Base-by-base conservation (phyloP, 2,329 filamentous ascomycete species). In the Raffaelea deltoideospora region DNA sequence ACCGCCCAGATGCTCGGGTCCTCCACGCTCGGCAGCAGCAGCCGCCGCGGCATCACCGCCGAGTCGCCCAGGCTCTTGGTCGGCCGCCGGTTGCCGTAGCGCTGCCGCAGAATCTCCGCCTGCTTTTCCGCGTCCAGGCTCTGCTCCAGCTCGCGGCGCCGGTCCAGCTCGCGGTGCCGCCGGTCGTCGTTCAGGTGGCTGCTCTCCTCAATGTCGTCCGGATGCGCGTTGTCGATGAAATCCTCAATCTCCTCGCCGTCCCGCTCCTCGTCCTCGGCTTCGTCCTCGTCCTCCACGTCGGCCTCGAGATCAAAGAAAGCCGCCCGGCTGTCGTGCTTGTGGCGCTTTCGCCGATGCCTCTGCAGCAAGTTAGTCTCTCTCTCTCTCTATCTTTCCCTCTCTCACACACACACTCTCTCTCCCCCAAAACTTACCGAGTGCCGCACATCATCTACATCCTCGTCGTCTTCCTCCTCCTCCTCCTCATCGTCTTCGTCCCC, bases 251-350 rank as follows among this genome's bases (percentile, higher is more conserved):
- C 85, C 48, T 86, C 78, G 41, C 83, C 76, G 37, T 93, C 86
- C 48, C 92, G 85, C 48, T 95, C 88, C 35, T 92, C 85, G 45
- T 93, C 85, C 43, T 83, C 82, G 46, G 72, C 79, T 47, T 85
- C 82, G 48, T 94, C 86, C 49, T 93, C 86, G 45, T 93, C 90
- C 52, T 96, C 90, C 48, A 98, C 90, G 61, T 95, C 90, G 55
- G 90, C 90, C 67, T 98, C 90, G 51, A 88, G 84, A 75, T 98
- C 90, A 61, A 98, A 77, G 73, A 95, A 95, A 51, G 80, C 78
- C 48, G 84, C 83, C 44, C 84, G 75, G 45, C 72, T 71, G 45
- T 81, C 76, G 35, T 53, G 53, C 54, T 74, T 75, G 55, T 77
- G 79, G 40, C 87, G 81, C 59, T 96, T 96, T 49, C 80, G 73